A percentile compares a stretch with the other conserved stretches of the same genome.
These are phyloP conservation scores for Yamadazyma friedrichii DNA, from an alignment of 1,139 yeast genomes.

Conservation along the genomic window DNA sequence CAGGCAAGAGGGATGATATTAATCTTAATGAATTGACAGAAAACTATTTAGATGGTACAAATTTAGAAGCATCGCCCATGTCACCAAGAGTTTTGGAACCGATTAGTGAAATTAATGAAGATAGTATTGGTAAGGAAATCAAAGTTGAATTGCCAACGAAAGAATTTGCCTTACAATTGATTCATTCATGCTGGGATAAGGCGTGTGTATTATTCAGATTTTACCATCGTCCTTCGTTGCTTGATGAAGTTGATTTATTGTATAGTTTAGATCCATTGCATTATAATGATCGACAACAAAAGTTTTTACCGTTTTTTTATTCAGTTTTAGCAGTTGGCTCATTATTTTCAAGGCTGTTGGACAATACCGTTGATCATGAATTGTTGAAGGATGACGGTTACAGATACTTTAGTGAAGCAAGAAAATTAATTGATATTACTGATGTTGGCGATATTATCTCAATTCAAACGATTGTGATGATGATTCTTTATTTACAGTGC, in stretches of 20 bases:
- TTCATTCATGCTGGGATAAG: slow-evolving; percentile 78
- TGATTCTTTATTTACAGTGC: slow-evolving; percentile 80
- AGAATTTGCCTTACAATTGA: slow-evolving; percentile 66
- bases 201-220: slow-evolving; percentile 84
- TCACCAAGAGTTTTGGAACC: slow-evolving; percentile 7
- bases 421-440: slow-evolving; percentile 66
- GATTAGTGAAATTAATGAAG: slow-evolving; percentile 14
- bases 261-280: slow-evolving; percentile 65
- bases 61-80: slow-evolving; percentile 6
- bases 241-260: slow-evolving; percentile 47
- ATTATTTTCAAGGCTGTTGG: slow-evolving; percentile 53
- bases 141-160: slow-evolving; percentile 75
- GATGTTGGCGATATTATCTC: slow-evolving; percentile 48
- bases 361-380: slow-evolving; percentile 38
- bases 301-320: slow-evolving; percentile 76
- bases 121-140: slow-evolving; percentile 42
- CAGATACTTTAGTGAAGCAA: slow-evolving; percentile 77
- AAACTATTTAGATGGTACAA: slow-evolving; percentile 20
- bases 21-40: slow-evolving; percentile 25
- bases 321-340: slow-evolving; percentile 61
- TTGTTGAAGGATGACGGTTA: slow-evolving; percentile 74
- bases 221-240: slow-evolving; percentile 81
- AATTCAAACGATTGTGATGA: slow-evolving; percentile 69
- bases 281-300: slow-evolving; percentile 72
- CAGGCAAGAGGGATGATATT: slow-evolving; percentile 11